Evolutionary conservation across 176 grass and related monocot species (phyloP).

Genomic region (Rhynchospora breviuscula): DNA sequence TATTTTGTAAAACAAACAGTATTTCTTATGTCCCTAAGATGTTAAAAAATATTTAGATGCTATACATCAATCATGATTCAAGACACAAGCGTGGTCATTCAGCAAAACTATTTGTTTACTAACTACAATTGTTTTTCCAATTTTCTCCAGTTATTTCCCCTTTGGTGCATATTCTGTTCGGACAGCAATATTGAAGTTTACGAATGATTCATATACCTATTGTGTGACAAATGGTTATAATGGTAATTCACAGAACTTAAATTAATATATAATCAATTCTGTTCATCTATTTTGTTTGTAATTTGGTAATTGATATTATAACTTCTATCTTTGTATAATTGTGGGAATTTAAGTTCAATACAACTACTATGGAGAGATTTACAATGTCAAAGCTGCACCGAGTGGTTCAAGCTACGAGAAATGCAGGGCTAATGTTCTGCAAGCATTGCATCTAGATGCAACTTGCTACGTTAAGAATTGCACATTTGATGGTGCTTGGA

Average conservation of each 20-base stretch:
- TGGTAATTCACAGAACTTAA: background rate
- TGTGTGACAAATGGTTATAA: constrained; percentile 34
- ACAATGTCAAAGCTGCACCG: constrained; percentile 19
- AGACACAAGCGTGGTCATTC: background rate
- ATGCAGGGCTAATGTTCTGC: constrained; percentile 9
- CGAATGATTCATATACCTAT: constrained; percentile 21
- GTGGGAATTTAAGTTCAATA: background rate
- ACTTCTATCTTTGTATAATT: background rate
- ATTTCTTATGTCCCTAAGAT: no score
- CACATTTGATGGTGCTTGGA: constrained; percentile 43
- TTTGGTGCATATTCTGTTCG: constrained; percentile 37
- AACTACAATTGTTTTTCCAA: background rate
- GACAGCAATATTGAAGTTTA: constrained; percentile 34
- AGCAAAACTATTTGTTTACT: background rate
- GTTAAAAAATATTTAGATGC: background rate
- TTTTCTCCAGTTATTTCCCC: constrained; percentile 28
- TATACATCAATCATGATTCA: background rate
- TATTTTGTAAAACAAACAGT: background rate
- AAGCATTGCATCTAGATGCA: constrained; percentile 21
- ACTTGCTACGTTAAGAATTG: constrained; percentile 32
- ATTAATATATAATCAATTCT: background rate
- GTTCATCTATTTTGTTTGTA: background rate
- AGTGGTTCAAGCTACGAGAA: constrained; percentile 24
- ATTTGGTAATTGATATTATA: background rate
- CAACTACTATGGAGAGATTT: constrained; percentile 11